Evolutionary conservation across 805 yeast species (phyloP).

Genomic region (Saccharomycopsis synnaedendra): DNA sequence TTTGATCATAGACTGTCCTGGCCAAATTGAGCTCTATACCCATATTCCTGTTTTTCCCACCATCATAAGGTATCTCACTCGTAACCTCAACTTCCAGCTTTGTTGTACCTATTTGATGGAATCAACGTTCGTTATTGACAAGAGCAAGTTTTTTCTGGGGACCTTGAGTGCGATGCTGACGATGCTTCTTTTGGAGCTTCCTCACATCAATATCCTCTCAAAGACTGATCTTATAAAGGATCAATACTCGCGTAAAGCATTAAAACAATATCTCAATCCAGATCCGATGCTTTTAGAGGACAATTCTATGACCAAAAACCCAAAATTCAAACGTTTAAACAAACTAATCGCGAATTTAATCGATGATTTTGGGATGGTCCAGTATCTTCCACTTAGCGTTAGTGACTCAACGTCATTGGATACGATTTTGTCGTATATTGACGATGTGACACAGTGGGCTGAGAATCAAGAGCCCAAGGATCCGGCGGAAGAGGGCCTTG

Average conservation of each 20-base stretch:
- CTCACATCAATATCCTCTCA: constrained; percentile 84
- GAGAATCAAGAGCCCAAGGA: constrained; percentile 96
- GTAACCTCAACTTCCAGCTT: constrained; percentile 68
- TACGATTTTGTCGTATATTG: constrained; percentile 81
- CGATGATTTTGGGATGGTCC: constrained; percentile 98
- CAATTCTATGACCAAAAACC: constrained; percentile 33
- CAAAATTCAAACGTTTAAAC: constrained; percentile 60
- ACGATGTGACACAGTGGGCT: constrained; percentile 96
- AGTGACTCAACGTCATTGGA: constrained; percentile 65
- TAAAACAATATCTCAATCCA: constrained; percentile 81
- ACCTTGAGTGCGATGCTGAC: constrained; percentile 97
- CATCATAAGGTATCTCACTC: constrained; percentile 74
- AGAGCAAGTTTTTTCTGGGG: constrained; percentile 88
- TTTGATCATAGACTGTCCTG: constrained; percentile 91
- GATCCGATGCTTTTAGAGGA: constrained; percentile 70
- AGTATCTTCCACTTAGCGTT: constrained; percentile 81
- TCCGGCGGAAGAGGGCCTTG: constrained; percentile 58
- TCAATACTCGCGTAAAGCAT: constrained; percentile 59
- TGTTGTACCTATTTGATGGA: constrained; percentile 91
- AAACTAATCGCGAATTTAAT: constrained; percentile 78
- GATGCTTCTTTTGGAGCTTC: constrained; percentile 88
- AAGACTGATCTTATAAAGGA: constrained; percentile 81
- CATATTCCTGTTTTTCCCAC: constrained; percentile 91
- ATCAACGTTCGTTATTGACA: constrained; percentile 88
- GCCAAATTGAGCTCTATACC: constrained; percentile 89